Conservation (phyloP, 2,329 filamentous ascomycete species). For the Ascochyta koolunga region DNA sequence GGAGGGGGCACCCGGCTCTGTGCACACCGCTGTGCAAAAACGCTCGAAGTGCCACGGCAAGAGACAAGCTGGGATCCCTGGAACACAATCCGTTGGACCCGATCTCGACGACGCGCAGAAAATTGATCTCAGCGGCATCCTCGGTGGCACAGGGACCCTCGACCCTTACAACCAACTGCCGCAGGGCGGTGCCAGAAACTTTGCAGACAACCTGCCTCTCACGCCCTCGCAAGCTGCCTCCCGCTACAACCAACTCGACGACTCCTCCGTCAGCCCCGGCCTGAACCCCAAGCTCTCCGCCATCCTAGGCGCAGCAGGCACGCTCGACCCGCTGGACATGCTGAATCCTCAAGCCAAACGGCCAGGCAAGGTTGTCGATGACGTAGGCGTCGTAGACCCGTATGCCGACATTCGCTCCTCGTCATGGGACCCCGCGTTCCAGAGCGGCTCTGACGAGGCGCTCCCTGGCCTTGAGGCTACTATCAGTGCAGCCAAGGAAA, state of each 20-base stretch:
- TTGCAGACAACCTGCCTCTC: not conserved
- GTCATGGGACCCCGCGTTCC: not conserved
- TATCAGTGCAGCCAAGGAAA: not conserved
- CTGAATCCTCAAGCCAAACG: not conserved
- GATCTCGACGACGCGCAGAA: conserved; percentile 7
- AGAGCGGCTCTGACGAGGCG: not conserved
- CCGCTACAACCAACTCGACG: not conserved
- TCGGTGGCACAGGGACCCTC: not conserved
- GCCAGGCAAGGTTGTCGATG: not conserved
- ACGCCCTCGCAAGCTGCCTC: not conserved
- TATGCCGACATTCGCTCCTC: not conserved
- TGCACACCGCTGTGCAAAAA: not conserved
- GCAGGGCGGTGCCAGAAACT: not conserved
- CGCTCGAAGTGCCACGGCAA: conserved; percentile 3
- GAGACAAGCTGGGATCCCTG: not conserved
- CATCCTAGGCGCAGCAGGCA: not conserved
- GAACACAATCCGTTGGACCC: conserved; percentile 2
- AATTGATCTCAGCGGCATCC: not conserved
- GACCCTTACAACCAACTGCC: not conserved
- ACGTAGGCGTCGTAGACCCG: not conserved
- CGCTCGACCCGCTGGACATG: conserved; percentile 9
- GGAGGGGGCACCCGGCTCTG: not conserved
- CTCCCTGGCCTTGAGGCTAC: conserved; percentile 6
- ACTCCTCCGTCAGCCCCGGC: not conserved
- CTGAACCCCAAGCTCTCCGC: not conserved